Conservation (phyloP, 768 basidiomycete species). For the Ramaria rubella region DNA sequence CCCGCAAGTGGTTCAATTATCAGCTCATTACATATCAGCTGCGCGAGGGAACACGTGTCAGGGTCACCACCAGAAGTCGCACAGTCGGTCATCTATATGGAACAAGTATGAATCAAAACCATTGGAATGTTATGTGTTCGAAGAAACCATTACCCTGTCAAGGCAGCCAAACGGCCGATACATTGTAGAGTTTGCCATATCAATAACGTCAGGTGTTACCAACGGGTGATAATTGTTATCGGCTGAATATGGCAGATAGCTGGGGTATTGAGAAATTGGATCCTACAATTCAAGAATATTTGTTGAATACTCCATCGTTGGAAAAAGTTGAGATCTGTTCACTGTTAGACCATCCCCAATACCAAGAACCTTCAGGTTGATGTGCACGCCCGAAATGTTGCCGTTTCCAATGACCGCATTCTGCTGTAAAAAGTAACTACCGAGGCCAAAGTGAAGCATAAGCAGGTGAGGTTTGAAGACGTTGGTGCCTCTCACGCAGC, state of each 20-base stretch:
- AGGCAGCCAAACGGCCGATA: too few relatives aligned
- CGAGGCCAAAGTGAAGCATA: not conserved
- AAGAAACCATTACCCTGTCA: too few relatives aligned
- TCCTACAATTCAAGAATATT: constrained; percentile 19
- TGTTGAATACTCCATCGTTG: not conserved
- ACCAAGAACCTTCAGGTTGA: constrained; percentile 59
- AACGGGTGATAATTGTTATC: too few relatives aligned
- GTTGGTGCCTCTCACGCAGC: constrained; percentile 18
- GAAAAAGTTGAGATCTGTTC: constrained; percentile 14
- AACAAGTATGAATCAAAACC: not conserved
- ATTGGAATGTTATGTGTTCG: not conserved
- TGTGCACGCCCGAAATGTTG: constrained; percentile 35
- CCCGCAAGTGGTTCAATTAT: constrained; percentile 50
- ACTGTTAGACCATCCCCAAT: constrained; percentile 60
- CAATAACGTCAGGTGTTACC: too few relatives aligned
- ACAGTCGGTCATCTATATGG: constrained; percentile 34
- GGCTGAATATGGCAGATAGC: too few relatives aligned
- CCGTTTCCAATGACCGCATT: constrained; percentile 49
- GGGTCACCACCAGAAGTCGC: constrained; percentile 39
- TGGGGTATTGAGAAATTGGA: constrained; percentile 47
- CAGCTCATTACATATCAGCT: constrained; percentile 50
- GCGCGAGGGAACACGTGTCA: constrained; percentile 48
- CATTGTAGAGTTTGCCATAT: too few relatives aligned
- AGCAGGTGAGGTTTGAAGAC: not conserved
- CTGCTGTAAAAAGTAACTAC: constrained; percentile 49